A percentile compares a stretch with the other conserved stretches of the same genome.
Evolutionary conservation across 345 rosid genomes (phyloP).

Genomic region (Aurinia saxatilis): DNA sequence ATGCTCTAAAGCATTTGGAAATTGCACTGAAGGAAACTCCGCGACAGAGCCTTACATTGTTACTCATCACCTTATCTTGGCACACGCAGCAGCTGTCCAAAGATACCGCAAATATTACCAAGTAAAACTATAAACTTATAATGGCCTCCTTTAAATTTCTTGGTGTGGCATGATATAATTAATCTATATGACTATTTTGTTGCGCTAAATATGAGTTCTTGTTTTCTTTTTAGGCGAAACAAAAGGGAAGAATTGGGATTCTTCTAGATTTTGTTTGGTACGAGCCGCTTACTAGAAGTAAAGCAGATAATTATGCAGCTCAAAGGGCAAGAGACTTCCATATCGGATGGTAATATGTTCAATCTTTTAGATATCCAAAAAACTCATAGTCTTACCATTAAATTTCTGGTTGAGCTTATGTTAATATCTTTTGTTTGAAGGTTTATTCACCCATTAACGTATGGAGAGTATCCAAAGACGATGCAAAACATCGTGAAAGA

Average conservation of each 20-base stretch:
- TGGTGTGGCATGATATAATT: not conserved
- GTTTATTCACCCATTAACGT: constrained; percentile 89
- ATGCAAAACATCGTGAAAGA: constrained; percentile 72
- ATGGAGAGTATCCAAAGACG: constrained; percentile 88
- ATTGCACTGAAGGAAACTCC: constrained; percentile 75
- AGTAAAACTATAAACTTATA: constrained; percentile 29
- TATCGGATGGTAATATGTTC: constrained; percentile 64
- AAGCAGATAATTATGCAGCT: constrained; percentile 81
- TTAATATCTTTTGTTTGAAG: constrained; percentile 22
- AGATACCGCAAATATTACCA: constrained; percentile 81
- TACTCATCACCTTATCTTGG: constrained; percentile 75
- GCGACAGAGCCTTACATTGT: constrained; percentile 87
- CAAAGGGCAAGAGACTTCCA: constrained; percentile 97
- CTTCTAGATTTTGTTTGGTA: constrained; percentile 93
- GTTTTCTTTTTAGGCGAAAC: constrained; percentile 41
- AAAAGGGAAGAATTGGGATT: constrained; percentile 87
- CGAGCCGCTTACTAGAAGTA: constrained; percentile 84
- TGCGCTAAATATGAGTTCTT: not conserved
- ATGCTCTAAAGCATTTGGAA: constrained; percentile 81
- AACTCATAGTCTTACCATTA: not conserved
- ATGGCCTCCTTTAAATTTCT: not conserved
- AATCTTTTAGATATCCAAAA: not conserved
- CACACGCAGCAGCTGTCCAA: constrained; percentile 75
- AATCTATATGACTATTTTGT: not conserved
- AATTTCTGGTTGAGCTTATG: not conserved